Evolutionary conservation across 2,329 filamentous ascomycete species (phyloP).

Genomic region (Biscogniauxia sp.): DNA sequence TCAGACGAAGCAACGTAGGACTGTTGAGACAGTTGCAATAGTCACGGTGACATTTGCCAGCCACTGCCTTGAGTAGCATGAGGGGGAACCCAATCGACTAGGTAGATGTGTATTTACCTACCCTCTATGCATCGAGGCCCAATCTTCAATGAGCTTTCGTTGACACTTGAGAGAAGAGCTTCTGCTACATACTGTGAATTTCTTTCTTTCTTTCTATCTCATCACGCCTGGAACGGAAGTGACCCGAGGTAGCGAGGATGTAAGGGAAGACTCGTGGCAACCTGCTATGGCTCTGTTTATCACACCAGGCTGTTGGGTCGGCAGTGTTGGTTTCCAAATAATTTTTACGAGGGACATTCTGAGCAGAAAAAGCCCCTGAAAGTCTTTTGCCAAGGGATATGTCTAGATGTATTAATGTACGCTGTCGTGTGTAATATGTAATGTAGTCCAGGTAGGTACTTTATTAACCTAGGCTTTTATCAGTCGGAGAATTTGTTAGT

Average conservation of each 20-base stretch:
- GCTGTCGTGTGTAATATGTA: no score
- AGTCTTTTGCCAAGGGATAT: not conserved
- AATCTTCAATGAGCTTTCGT: not conserved
- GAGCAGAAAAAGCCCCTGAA: not conserved
- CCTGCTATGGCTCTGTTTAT: not conserved
- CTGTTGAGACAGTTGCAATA: not conserved
- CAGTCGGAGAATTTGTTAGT: not conserved
- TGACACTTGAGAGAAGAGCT: not conserved
- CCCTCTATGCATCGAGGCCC: not conserved
- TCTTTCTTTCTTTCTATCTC: no score
- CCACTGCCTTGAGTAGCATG: not conserved
- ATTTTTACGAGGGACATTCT: not conserved
- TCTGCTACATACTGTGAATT: not conserved
- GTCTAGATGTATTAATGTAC: no score
- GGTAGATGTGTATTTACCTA: no score
- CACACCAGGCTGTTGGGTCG: not conserved
- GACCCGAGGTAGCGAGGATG: not conserved
- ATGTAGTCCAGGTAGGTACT: not conserved
- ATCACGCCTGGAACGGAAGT: not conserved
- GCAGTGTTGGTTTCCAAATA: not conserved
- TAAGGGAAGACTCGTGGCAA: not conserved
- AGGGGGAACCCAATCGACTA: not conserved
- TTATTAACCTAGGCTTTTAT: not conserved
- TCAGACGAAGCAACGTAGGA: not conserved
- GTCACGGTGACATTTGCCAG: not conserved